A percentile compares a stretch with the other conserved stretches of the same genome.
Conservation (phyloP, 129 eudicot species). For the Saposhnikovia divaricata region DNA sequence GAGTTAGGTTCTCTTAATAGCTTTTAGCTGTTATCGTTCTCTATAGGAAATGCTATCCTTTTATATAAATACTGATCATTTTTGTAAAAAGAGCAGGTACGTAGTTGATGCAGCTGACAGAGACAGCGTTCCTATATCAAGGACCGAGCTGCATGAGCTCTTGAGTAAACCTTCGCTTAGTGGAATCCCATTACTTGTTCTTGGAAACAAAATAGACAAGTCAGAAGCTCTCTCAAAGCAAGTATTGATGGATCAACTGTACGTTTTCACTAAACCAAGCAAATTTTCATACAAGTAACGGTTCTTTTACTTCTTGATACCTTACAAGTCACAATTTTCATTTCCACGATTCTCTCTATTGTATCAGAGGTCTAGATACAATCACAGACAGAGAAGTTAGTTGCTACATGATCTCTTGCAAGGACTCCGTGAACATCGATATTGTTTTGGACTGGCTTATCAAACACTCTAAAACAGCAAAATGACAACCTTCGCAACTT, state of each 20-base stretch:
- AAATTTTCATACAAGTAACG: neutral
- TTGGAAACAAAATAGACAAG: constrained; percentile 85
- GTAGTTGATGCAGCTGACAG: constrained; percentile 97
- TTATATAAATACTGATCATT: neutral
- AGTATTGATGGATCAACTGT: constrained; percentile 81
- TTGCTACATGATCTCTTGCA: constrained; percentile 95
- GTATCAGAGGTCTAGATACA: constrained; percentile 50
- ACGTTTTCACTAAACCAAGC: constrained; percentile 20
- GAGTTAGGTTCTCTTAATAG: neutral
- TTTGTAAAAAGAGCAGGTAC: constrained; percentile 40
- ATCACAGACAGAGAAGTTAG: constrained; percentile 73
- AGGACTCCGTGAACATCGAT: constrained; percentile 81
- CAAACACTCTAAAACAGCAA: constrained; percentile 68
- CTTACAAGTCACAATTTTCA: neutral
- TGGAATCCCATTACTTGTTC: constrained; percentile 79
- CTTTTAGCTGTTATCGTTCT: neutral
- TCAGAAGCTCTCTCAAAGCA: constrained; percentile 79
- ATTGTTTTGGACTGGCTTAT: constrained; percentile 83
- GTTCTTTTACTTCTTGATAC: neutral
- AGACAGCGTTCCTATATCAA: constrained; percentile 64
- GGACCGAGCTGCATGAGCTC: constrained; percentile 74
- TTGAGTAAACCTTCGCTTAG: constrained; percentile 61
- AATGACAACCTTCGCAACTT: constrained; percentile 18
- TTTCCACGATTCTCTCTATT: no score
- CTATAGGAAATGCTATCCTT: neutral